Base-by-base conservation (phyloP, 1,284 basidiomycete genomes). In the Microbotryum saponariae region DNA sequence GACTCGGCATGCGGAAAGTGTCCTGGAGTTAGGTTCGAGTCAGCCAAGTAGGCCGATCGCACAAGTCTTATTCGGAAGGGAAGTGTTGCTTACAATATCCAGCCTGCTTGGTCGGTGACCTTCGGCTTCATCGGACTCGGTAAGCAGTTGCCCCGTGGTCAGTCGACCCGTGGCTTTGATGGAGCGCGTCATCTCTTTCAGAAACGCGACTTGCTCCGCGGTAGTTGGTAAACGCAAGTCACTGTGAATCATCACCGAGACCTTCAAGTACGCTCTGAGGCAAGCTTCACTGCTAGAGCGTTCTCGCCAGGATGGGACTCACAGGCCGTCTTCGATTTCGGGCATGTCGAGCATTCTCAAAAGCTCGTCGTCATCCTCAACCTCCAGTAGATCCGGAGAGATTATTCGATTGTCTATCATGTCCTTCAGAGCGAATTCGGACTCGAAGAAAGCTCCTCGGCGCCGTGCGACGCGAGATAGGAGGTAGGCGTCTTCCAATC, bases 261-360 rank as follows among this genome's bases (percentile, higher is more conserved):
- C 27, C 27, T 6, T 6, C 1, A 27, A 27, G 27, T 27, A 27
- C 27, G 27, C 27, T 27, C 27, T 27, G 27, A 27, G 27, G 27
- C 27, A 27, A 27, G 27, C 27, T 27, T 6, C 27, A 6, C 27
- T 27, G 27, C 0, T 6, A 8, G 6, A 27, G 51, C n/a, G 3
- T 37, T n/a, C 16, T 21, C 9, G 42, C 6, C 9, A 37, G 25
- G 18, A 29, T n/a, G 14, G 6, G 27, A 61, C 60, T 51, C 27
- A 61, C 61, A 62, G 57, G 2, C 48, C 61, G 5, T 47, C 56
- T 10, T 52, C 57, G 6, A 58, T 25, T 1, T 55, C 53, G 3
- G 61, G 61, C 48, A 54, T 57, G 20, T 21, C 37, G 2, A 45
- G 33, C 27, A 56, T 27, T 20, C 16, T 31, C 7, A n/a, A 18